A percentile compares a stretch with the other conserved stretches of the same genome.
Evolutionary conservation across 2,329 filamentous ascomycete genomes (phyloP).

Genomic region (Ophiocordyceps camponoti-saundersi): DNA sequence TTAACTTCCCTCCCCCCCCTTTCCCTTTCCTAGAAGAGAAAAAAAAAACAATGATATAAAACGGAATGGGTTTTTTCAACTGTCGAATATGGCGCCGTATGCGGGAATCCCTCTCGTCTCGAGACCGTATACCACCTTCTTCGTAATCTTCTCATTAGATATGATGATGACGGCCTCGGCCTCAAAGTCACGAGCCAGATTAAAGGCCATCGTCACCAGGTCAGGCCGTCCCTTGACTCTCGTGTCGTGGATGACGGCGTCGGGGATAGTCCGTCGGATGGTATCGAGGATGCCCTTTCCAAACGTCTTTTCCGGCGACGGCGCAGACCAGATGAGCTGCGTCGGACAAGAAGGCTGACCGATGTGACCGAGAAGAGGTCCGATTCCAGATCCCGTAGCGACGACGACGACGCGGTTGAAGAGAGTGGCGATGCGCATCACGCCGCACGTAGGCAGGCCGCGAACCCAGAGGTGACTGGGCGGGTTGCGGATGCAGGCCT

Average conservation of each 20-base stretch:
- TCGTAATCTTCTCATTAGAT: slow-evolving; percentile 51
- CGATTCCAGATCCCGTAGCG: slow-evolving; percentile 58
- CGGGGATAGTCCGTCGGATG: slow-evolving; percentile 38
- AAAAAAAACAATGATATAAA: neutral
- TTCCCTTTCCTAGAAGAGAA: neutral
- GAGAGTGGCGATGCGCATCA: slow-evolving; percentile 48
- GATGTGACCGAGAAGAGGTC: slow-evolving; percentile 46
- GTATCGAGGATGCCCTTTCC: slow-evolving; percentile 36
- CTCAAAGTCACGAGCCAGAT: slow-evolving; percentile 36
- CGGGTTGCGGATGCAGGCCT: slow-evolving; percentile 40
- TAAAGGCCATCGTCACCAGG: slow-evolving; percentile 28
- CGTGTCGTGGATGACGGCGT: slow-evolving; percentile 54
- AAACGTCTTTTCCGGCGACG: slow-evolving; percentile 44
- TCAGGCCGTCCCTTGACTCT: slow-evolving; percentile 40
- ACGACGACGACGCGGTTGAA: slow-evolving; percentile 51
- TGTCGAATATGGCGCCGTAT: slow-evolving; percentile 60
- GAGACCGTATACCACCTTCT: slow-evolving; percentile 50
- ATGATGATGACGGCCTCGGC: slow-evolving; percentile 60
- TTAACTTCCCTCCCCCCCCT: no score
- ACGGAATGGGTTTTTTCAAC: slow-evolving; percentile 9
- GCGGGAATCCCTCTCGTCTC: slow-evolving; percentile 49
- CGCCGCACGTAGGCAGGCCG: slow-evolving; percentile 48
- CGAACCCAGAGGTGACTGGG: slow-evolving; percentile 50
- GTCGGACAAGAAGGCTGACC: slow-evolving; percentile 29
- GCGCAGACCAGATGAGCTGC: slow-evolving; percentile 54